Evolutionary conservation across 2,329 filamentous ascomycete species (phyloP).

Genomic region (Colletotrichum godetiae): DNA sequence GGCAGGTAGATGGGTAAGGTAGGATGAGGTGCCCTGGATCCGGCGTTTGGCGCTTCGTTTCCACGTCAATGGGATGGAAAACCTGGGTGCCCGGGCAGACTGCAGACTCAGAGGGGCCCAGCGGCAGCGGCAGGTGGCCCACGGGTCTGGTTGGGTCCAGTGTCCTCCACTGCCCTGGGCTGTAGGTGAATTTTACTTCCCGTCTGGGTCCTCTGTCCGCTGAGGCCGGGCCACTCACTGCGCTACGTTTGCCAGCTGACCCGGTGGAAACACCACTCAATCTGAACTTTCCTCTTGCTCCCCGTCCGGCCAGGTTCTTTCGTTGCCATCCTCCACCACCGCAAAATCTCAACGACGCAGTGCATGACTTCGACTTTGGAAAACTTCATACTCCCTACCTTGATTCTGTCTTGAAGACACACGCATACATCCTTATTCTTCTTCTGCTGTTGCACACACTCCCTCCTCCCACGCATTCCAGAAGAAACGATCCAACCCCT

Average conservation of each 20-base stretch:
- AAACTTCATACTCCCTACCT: not conserved
- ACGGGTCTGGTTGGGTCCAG: not conserved
- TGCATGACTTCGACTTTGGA: not conserved
- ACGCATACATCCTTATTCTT: not conserved
- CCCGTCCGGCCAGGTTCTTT: not conserved
- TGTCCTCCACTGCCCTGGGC: not conserved
- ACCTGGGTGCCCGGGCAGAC: not conserved
- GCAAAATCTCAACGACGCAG: not conserved
- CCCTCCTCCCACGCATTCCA: not conserved
- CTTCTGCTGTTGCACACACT: not conserved
- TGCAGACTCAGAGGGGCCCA: not conserved
- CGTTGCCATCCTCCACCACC: not conserved
- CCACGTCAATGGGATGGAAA: not conserved
- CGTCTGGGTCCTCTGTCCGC: not conserved
- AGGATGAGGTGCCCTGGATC: no score
- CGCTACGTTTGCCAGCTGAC: constrained; percentile 5
- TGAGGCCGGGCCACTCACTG: constrained; percentile 6
- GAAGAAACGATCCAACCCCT: constrained; percentile 9
- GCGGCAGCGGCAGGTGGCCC: not conserved
- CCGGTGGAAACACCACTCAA: not conserved
- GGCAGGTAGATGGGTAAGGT: not conserved
- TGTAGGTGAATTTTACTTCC: constrained; percentile 6
- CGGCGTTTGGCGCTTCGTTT: not conserved
- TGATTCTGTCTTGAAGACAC: not conserved
- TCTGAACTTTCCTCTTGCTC: not conserved